Evolutionary conservation across 805 yeast genomes (phyloP).

Genomic region (Yarrowia osloensis): DNA sequence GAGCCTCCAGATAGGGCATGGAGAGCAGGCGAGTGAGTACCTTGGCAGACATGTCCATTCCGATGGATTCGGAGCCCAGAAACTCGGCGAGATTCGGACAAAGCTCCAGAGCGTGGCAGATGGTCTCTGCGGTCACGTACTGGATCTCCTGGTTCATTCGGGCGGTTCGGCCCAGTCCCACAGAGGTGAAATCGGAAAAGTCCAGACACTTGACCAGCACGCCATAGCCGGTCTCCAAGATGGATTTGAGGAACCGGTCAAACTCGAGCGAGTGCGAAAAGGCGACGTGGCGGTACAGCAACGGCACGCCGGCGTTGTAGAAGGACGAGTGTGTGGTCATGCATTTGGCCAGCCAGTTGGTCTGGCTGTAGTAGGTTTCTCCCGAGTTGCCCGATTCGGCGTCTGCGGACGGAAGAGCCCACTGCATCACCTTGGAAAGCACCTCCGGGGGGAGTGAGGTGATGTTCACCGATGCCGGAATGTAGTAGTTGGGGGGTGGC

Average conservation of each 20-base stretch:
- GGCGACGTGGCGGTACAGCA: constrained; percentile 45
- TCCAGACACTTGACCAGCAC: constrained; percentile 71
- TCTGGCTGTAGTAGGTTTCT: constrained; percentile 32
- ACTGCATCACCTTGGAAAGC: constrained; percentile 24
- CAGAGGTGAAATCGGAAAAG: constrained; percentile 83
- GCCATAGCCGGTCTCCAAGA: constrained; percentile 51
- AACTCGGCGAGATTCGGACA: constrained; percentile 74
- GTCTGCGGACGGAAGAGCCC: constrained; percentile 26
- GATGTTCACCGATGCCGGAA: constrained; percentile 13
- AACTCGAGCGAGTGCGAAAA: constrained; percentile 82
- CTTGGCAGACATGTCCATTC: constrained; percentile 69
- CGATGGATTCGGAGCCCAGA: constrained; percentile 80
- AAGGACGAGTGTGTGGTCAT: constrained; percentile 40
- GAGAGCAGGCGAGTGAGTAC: constrained; percentile 61
- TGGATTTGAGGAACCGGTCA: constrained; percentile 63
- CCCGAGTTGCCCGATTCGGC: constrained; percentile 25
- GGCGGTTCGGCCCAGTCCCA: constrained; percentile 86
- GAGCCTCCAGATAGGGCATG: constrained; percentile 58
- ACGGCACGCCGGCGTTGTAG: constrained; percentile 43
- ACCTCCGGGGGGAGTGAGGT: constrained; percentile 30
- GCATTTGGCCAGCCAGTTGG: constrained; percentile 34
- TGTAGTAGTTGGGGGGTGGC: constrained; percentile 15
- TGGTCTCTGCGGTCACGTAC: constrained; percentile 78
- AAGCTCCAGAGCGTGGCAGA: constrained; percentile 58
- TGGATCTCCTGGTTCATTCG: constrained; percentile 89